Percentiles rank a stretch among this genome's conserved stretches.
These are phyloP conservation scores for Alternaria sp. DNA, from an alignment of 2,329 filamentous ascomycete genomes.

Conservation along the genomic window DNA sequence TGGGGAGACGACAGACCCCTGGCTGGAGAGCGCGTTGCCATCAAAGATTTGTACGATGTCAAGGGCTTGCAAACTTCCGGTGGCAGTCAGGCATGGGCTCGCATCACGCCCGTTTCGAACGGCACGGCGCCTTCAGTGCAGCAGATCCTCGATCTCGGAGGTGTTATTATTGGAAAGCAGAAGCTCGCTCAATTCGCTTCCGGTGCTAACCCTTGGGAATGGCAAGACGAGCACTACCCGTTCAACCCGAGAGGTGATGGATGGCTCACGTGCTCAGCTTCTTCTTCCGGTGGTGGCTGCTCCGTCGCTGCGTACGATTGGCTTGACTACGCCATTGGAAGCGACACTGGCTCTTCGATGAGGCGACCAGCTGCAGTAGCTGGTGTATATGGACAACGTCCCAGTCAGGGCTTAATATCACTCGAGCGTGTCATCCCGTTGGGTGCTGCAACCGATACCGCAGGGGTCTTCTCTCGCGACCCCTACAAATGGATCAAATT, in stretches of 20 bases:
- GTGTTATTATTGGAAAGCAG: constrained; percentile 60
- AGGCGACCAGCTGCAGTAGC: constrained; percentile 54
- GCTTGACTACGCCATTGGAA: constrained; percentile 55
- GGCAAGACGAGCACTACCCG: constrained; percentile 45
- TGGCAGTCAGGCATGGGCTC: constrained; percentile 32
- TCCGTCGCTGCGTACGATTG: constrained; percentile 53
- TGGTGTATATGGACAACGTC: constrained; percentile 51
- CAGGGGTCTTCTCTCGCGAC: constrained; percentile 35
- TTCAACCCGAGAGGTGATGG: constrained; percentile 52
- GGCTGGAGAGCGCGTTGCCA: constrained; percentile 34
- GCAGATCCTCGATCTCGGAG: constrained; percentile 33
- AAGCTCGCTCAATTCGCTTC: constrained; percentile 58
- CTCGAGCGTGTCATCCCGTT: constrained; percentile 31
- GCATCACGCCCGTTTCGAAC: constrained; percentile 24
- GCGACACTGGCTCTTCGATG: constrained; percentile 56
- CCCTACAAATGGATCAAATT: constrained; percentile 47
- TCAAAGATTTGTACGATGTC: constrained; percentile 37
- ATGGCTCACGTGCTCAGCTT: constrained; percentile 32
- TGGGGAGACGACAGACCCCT: constrained; percentile 40
- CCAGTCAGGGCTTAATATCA: constrained; percentile 34
- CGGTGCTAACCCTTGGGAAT: constrained; percentile 35
- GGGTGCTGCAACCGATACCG: constrained; percentile 32
- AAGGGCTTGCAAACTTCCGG: constrained; percentile 34
- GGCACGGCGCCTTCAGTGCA: constrained; percentile 31
- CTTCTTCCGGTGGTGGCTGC: constrained; percentile 48